A percentile compares a stretch with the other conserved stretches of the same genome.
Evolutionary conservation across 306 rosid species (phyloP).

Genomic region (Fragaria iinumae): DNA sequence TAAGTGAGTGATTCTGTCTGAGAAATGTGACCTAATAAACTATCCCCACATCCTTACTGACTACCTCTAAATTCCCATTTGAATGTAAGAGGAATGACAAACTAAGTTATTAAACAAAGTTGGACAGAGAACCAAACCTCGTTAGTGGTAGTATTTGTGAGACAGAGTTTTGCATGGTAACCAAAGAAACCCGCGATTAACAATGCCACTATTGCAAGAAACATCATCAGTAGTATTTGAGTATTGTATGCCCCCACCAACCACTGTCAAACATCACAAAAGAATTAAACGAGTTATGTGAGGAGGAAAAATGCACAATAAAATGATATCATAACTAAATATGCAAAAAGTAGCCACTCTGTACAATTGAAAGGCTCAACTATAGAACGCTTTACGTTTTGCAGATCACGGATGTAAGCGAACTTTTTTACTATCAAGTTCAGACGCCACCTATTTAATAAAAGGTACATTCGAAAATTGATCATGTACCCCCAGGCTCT

Average conservation of each 20-base stretch:
- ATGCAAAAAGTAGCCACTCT: neutral
- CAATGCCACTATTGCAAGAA: conserved; percentile 71
- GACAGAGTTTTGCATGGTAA: conserved; percentile 89
- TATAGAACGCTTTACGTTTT: neutral
- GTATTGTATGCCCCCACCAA: conserved; percentile 79
- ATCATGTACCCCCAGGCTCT: neutral
- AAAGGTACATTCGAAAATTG: neutral
- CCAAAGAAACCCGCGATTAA: conserved; percentile 77
- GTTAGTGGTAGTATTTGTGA: conserved; percentile 84
- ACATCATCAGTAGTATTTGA: conserved; percentile 77
- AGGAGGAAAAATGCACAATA: neutral
- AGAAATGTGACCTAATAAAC: neutral
- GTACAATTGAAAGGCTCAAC: neutral
- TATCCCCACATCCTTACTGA: neutral
- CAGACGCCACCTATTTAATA: neutral
- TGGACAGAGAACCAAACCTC: conserved; percentile 57
- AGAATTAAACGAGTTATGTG: conserved; percentile 13
- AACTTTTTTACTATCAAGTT: neutral
- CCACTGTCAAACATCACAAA: conserved; percentile 58
- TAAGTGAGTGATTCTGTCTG: neutral
- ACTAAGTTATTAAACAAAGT: conserved; percentile 18
- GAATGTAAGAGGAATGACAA: conserved; percentile 1
- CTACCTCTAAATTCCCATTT: neutral
- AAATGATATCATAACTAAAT: neutral
- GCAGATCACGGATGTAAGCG: neutral